A percentile compares a stretch with the other conserved stretches of the same genome.
Conservation (phyloP, 768 basidiomycete genomes). For the Fomitopsis pulvina region DNA sequence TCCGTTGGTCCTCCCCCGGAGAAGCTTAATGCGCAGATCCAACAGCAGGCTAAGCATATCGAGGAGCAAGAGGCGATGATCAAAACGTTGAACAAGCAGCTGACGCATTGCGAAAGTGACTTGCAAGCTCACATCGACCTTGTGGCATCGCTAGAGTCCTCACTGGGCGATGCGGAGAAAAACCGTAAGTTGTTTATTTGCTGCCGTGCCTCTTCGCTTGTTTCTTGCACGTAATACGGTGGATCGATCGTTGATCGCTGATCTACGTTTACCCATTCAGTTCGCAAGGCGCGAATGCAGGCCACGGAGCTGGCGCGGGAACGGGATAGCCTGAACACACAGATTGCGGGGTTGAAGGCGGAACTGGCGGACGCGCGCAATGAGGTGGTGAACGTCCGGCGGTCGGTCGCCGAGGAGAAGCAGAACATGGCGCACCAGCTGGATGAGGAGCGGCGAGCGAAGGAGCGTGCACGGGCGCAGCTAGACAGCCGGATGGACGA, state of each 20-base stretch:
- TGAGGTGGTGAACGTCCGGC: slow-evolving; percentile 71
- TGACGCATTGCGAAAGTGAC: slow-evolving; percentile 90
- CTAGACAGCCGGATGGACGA: slow-evolving; percentile 87
- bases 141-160: slow-evolving; percentile 76
- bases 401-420: slow-evolving; percentile 84
- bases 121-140: slow-evolving; percentile 89
- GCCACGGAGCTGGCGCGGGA: slow-evolving; percentile 85
- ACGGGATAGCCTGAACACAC: slow-evolving; percentile 64
- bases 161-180: slow-evolving; percentile 88
- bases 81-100: slow-evolving; percentile 88
- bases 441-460: slow-evolving; percentile 83
- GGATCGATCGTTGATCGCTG: not conserved
- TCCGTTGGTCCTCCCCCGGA: slow-evolving; percentile 36
- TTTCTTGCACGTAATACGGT: slow-evolving; percentile 3
- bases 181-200: slow-evolving; percentile 67
- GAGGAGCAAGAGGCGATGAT: slow-evolving; percentile 89
- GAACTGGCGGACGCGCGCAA: slow-evolving; percentile 75
- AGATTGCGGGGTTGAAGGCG: slow-evolving; percentile 59
- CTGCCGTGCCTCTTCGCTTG: slow-evolving; percentile 6
- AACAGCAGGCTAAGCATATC: slow-evolving; percentile 68
- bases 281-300: slow-evolving; percentile 92
- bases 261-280: slow-evolving; percentile 29
- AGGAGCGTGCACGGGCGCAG: slow-evolving; percentile 83
- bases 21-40: slow-evolving; percentile 53
- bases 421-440: slow-evolving; percentile 77